These are phyloP conservation scores for Cladobotryum mycophilum DNA, from an alignment of 2,329 filamentous ascomycete genomes.

Conservation along the genomic window DNA sequence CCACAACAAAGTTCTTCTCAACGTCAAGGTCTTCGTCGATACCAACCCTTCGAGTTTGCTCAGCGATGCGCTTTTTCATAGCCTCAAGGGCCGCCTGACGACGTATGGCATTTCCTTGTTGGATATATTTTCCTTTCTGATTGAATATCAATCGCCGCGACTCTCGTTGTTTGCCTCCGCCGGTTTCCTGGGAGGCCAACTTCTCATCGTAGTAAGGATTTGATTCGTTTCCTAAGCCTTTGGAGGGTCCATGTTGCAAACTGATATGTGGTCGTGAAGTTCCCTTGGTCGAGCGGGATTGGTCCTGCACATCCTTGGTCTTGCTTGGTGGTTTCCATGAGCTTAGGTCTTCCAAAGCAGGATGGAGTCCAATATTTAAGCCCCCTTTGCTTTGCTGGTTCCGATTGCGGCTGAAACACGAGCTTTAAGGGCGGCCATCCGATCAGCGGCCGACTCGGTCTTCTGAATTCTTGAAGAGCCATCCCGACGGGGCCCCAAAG, in stretches of 20 bases:
- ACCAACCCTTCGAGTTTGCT: slow-evolving; percentile 79
- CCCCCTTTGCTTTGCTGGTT: slow-evolving; percentile 57
- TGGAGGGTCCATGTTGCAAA: background rate
- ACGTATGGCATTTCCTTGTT: slow-evolving; percentile 83
- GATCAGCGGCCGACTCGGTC: slow-evolving; percentile 53
- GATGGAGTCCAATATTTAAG: slow-evolving; percentile 69
- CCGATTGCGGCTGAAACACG: slow-evolving; percentile 71
- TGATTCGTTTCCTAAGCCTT: slow-evolving; percentile 8
- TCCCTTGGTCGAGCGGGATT: slow-evolving; percentile 9
- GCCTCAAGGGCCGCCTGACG: slow-evolving; percentile 83
- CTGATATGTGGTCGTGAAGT: background rate
- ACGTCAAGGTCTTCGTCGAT: slow-evolving; percentile 86
- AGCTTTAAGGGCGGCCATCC: slow-evolving; percentile 71
- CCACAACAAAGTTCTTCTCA: slow-evolving; percentile 83
- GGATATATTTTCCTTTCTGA: slow-evolving; percentile 93
- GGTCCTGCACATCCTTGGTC: slow-evolving; percentile 24
- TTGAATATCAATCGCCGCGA: slow-evolving; percentile 82
- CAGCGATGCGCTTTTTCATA: slow-evolving; percentile 90
- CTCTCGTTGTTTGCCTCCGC: slow-evolving; percentile 54
- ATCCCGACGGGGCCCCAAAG: slow-evolving; percentile 53
- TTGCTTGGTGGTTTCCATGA: slow-evolving; percentile 39
- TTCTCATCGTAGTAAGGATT: slow-evolving; percentile 82
- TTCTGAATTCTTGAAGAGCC: slow-evolving; percentile 48
- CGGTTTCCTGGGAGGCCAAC: slow-evolving; percentile 51
- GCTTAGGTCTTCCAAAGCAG: slow-evolving; percentile 58